phyloP scores from a whole-genome alignment of 2,329 filamentous ascomycete genomes.

The Colletotrichum godetiae region DNA sequence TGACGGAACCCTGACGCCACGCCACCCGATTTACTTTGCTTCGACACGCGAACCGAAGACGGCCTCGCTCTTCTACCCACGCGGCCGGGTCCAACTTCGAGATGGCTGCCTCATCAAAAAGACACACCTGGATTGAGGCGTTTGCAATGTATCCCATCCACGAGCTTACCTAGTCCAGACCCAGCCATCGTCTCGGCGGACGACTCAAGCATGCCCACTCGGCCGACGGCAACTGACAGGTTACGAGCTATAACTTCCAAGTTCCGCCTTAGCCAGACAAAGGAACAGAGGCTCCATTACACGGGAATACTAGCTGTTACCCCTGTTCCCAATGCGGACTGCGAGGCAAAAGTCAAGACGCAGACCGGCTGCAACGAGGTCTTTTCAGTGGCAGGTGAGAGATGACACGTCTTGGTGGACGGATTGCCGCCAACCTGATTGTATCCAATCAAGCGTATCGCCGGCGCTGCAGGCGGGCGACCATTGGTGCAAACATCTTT shows the following conservation, averaged over 20 bases:
- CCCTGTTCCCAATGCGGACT: neutral
- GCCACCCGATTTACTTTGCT: conserved; percentile 25
- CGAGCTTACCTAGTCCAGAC: conserved; percentile 22
- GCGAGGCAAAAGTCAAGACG: conserved; percentile 2
- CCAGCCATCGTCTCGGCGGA: neutral
- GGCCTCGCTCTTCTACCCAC: conserved; percentile 8
- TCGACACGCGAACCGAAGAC: conserved; percentile 28
- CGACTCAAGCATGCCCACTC: conserved; percentile 9
- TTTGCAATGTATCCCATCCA: neutral
- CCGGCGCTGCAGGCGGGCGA: conserved; percentile 6
- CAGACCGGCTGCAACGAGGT: conserved; percentile 22
- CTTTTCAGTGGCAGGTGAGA: conserved; percentile 20
- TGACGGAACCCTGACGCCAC: conserved; percentile 26
- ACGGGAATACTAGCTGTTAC: neutral
- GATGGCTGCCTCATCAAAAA: conserved; percentile 10
- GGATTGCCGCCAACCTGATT: conserved; percentile 4
- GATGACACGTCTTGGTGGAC: conserved; percentile 20
- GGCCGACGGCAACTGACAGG: conserved; percentile 6
- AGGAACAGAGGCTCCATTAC: neutral
- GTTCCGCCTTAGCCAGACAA: neutral
- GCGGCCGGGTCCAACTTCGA: conserved; percentile 10
- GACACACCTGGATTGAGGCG: neutral
- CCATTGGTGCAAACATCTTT: conserved; percentile 3
- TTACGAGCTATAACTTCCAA: neutral
- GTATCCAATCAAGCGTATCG: conserved; percentile 23